These are phyloP conservation scores for Magnusiomyces suaveolens DNA, from an alignment of 1,139 yeast species.

Conservation along the genomic window DNA sequence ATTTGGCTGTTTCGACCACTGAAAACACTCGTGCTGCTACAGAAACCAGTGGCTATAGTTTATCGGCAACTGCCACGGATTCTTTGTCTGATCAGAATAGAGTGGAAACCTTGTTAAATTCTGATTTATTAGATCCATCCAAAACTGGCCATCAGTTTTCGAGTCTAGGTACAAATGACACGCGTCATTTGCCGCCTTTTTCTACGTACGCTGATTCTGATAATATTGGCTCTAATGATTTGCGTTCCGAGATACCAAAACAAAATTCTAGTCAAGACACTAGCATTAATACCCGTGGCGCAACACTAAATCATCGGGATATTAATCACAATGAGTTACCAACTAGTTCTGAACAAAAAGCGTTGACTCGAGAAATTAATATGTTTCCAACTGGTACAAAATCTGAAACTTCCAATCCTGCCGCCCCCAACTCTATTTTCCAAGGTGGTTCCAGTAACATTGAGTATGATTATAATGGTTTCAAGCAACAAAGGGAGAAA, in stretches of 20 bases:
- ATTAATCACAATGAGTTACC: neutral
- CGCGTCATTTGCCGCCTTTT: neutral
- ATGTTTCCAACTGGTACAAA: neutral
- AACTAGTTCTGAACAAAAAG: conserved; percentile 2
- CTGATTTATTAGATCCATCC: neutral
- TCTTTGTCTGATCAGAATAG: neutral
- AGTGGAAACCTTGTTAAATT: neutral
- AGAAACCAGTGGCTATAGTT: neutral
- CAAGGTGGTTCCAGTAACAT: neutral
- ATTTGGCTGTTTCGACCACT: neutral
- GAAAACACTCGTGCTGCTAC: neutral
- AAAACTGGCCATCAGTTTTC: neutral
- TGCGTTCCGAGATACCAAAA: neutral
- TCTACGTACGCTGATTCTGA: neutral
- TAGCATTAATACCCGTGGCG: neutral
- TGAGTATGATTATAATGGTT: too few species aligned
- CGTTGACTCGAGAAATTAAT: conserved; percentile 3
- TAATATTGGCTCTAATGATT: neutral
- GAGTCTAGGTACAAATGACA: neutral
- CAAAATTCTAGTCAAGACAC: neutral
- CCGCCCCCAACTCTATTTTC: neutral
- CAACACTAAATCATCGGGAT: neutral
- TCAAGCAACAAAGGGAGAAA: too few species aligned
- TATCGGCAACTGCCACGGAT: neutral
- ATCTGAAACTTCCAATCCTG: too few species aligned